Conservation (phyloP, 192 early-diverging fungal genomes). For the Rhizophagus prolifer region DNA sequence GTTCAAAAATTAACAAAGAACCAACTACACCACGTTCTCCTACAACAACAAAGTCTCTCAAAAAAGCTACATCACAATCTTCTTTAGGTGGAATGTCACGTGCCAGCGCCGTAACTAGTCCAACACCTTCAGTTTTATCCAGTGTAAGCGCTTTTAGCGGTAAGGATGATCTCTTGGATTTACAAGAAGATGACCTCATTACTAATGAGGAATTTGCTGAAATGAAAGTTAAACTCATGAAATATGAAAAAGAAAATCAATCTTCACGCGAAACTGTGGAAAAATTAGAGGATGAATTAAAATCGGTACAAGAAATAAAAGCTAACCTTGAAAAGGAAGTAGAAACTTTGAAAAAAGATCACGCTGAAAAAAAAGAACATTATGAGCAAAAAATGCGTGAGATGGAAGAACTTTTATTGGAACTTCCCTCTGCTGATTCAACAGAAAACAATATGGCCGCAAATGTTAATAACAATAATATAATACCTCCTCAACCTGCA, state of each 20-base stretch:
- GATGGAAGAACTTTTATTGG: slow-evolving; percentile 18
- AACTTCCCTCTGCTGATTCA: not conserved
- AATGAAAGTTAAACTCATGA: slow-evolving; percentile 13
- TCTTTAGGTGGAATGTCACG: slow-evolving; percentile 7
- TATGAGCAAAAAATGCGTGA: slow-evolving; percentile 19
- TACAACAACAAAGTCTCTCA: slow-evolving; percentile 12
- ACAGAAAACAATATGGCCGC: not conserved
- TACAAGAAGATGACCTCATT: slow-evolving; percentile 3
- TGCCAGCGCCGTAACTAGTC: not conserved
- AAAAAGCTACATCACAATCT: slow-evolving; percentile 9
- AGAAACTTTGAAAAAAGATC: not conserved
- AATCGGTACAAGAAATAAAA: slow-evolving; percentile 6
- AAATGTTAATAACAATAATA: not conserved
- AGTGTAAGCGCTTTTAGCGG: slow-evolving; percentile 6
- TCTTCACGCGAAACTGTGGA: not conserved
- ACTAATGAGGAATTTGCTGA: not conserved
- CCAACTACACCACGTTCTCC: not conserved
- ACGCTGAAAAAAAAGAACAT: not conserved
- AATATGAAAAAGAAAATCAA: slow-evolving; percentile 19
- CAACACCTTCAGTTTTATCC: slow-evolving; percentile 17
- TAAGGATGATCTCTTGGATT: not conserved
- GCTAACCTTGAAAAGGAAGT: slow-evolving; percentile 8
- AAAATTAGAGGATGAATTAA: slow-evolving; percentile 17
- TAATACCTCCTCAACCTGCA: slow-evolving; percentile 3
- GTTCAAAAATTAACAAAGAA: not conserved